Evolutionary conservation across 73 alveolate genomes (phyloP), one percentile per base, ranked within the genome.

Genomic region (Urostyla sp.): DNA sequence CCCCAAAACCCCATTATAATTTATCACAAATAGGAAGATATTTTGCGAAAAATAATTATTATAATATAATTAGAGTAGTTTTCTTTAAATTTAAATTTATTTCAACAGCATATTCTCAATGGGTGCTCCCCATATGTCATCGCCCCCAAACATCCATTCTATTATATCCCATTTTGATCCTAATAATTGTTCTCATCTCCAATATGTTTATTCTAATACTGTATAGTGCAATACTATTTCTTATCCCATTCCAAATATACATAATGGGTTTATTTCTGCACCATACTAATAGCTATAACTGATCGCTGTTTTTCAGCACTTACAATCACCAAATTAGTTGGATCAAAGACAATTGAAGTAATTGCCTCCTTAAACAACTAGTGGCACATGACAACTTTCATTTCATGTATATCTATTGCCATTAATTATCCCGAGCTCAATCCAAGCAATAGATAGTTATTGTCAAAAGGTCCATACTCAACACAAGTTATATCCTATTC

Each of bases 241-340:
- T 30, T 73, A 2, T 75, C 85, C 7, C 50, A 45, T 46, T 73
- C 85, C 18, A 73, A 32, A 45, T 73, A 73, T 15, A 73, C 31
- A 53, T 73, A 73, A 34, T 73, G 85, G 75, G 53, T 73, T 32
- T 73, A 38, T 60, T 73, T 73, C 21, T 73, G 56, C 49, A 73
- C 53, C n/a, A n/a, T n/a, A n/a, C n/a, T n/a, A n/a, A 37, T 48
- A 73, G 45, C 85, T 73, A 3, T 52, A 59, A 28, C 74, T 36
- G 3, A 54, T 52, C 2, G 53, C 15, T 51, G 59, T 73, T 24
- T 50, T 5, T 73, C 75, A 52, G 73, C 51, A 28, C 74, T 59
- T 6, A 52, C 85, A n/a, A 73, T 32, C 6, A 73, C 40, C 23
- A 44, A 51, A 36, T 73, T 73, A 7, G 85, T 73, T 21, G 85